A percentile compares a stretch with the other conserved stretches of the same genome.
These are phyloP conservation scores for Castanospermum australe DNA, from an alignment of 306 rosid genomes.

Conservation along the genomic window DNA sequence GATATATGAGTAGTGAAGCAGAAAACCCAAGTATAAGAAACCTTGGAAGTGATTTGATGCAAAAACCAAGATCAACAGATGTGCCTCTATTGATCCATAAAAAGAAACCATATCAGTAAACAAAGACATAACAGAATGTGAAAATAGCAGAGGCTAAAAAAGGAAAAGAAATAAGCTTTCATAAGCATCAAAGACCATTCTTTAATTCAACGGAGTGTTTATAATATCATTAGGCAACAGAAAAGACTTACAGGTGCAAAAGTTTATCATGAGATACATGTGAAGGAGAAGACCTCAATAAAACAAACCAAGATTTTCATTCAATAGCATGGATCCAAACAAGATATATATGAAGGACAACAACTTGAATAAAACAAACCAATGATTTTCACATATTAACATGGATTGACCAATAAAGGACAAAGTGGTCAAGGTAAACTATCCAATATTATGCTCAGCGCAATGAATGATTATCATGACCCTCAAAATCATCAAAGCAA, in stretches of 20 bases:
- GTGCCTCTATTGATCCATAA: neutral
- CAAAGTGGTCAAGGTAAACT: constrained; percentile 4
- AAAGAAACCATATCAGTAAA: neutral
- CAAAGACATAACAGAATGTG: neutral
- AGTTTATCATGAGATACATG: neutral
- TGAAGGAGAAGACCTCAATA: neutral
- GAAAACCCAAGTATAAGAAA: constrained; percentile 13
- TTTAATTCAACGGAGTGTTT: neutral
- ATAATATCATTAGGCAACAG: neutral
- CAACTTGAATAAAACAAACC: neutral
- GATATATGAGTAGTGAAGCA: constrained; percentile 1
- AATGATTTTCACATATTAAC: neutral
- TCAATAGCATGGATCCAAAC: neutral
- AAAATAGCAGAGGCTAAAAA: neutral
- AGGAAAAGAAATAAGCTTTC: neutral
- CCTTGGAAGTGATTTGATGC: constrained; percentile 1
- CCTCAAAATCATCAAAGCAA: neutral
- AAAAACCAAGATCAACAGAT: constrained; percentile 19
- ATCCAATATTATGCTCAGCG: neutral
- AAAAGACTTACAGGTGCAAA: neutral
- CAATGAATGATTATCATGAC: neutral
- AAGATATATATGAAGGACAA: neutral
- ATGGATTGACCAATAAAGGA: neutral
- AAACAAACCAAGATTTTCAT: constrained; percentile 10
- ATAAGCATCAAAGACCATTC: neutral